Evolutionary conservation across 2,329 filamentous ascomycete genomes (phyloP), one percentile per base, ranked within the genome.

Genomic region (Xylaria polymorpha): DNA sequence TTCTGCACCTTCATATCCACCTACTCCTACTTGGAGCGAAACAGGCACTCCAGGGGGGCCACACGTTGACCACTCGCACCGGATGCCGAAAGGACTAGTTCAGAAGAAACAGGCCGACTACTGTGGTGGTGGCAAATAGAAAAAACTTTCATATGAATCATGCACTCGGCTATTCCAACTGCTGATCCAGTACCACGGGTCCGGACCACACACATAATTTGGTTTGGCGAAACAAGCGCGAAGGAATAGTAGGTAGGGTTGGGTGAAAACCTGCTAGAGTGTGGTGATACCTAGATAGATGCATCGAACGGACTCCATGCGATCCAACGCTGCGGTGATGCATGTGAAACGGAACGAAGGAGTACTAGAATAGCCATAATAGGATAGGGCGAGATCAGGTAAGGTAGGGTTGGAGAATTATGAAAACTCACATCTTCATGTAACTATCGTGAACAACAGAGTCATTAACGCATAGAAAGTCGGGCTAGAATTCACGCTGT

Each of bases 391-490:
- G 20, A 15, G 18, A 51, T 29, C 9, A 15, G 48, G 48, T 50
- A n/a, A n/a, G 18, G 22, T 41, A 57, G 4, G 29, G 37, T 55
- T 3, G 25, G 25, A 29, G 25, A 4, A 20, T 56, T 32, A 25
- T 59, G 14, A 44, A n/a, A 53, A 70, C 68, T 64, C 65, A 70
- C 68, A 68, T 53, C 56, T 32, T 48, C 37, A 55, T 43, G 65
- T 68, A 51, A 64, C 65, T 25, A 61, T 70, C 61, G 64, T 68
- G 68, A 68, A 67, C 29, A 22, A 5, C 18, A 62, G 39, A 29
- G 14, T 25, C 58, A 35, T 43, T 35, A 32, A 4, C 18, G 25
- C 46, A 46, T 32, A 22, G 18, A 44, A 50, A 57, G 56, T 5
- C 22, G 35, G 7, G 50, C 51, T 20, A 61, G 46, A 53, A 64